Evolutionary conservation across 2,329 filamentous ascomycete genomes (phyloP).

Genomic region (Coccinonectria pachysandricola): DNA sequence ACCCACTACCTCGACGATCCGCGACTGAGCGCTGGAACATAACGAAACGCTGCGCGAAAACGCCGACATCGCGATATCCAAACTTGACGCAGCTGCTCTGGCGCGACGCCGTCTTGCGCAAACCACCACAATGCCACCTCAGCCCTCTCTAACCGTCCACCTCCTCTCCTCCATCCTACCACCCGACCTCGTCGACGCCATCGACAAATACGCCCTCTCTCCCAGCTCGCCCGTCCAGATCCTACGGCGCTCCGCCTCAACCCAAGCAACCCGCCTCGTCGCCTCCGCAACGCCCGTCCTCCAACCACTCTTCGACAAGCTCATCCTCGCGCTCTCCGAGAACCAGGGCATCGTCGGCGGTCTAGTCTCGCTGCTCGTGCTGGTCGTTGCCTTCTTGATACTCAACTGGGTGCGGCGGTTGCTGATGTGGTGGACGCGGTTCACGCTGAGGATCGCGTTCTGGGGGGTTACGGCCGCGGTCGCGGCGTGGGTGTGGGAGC

Average conservation of each 20-base stretch:
- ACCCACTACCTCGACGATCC: too few relatives aligned
- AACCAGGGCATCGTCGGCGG: slow-evolving; percentile 25
- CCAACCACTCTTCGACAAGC: slow-evolving; percentile 32
- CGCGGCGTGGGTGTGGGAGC: slow-evolving; percentile 48
- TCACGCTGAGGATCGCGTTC: slow-evolving; percentile 52
- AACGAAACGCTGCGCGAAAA: too few relatives aligned
- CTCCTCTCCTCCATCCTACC: slow-evolving; percentile 33
- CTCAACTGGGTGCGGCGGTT: slow-evolving; percentile 62
- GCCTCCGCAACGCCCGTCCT: slow-evolving; percentile 30
- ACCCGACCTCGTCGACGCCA: slow-evolving; percentile 31
- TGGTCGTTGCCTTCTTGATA: slow-evolving; percentile 51
- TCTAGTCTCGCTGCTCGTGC: slow-evolving; percentile 23
- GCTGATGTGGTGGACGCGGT: slow-evolving; percentile 65
- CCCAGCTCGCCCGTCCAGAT: slow-evolving; percentile 35
- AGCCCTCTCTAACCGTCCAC: slow-evolving; percentile 20
- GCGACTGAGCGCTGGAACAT: too few relatives aligned
- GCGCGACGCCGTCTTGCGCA: too few relatives aligned
- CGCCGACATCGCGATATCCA: too few relatives aligned
- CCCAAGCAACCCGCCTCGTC: slow-evolving; percentile 19
- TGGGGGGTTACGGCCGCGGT: slow-evolving; percentile 50
- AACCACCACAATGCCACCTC: slow-evolving; percentile 1
- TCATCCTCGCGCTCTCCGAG: slow-evolving; percentile 22
- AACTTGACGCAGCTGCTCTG: too few relatives aligned
- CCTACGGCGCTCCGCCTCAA: slow-evolving; percentile 24
- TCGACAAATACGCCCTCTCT: slow-evolving; percentile 38